A percentile compares a stretch with the other conserved stretches of the same genome.
Conservation (phyloP, 2,329 filamentous ascomycete species). For the Ophiostoma triangulosporum region DNA sequence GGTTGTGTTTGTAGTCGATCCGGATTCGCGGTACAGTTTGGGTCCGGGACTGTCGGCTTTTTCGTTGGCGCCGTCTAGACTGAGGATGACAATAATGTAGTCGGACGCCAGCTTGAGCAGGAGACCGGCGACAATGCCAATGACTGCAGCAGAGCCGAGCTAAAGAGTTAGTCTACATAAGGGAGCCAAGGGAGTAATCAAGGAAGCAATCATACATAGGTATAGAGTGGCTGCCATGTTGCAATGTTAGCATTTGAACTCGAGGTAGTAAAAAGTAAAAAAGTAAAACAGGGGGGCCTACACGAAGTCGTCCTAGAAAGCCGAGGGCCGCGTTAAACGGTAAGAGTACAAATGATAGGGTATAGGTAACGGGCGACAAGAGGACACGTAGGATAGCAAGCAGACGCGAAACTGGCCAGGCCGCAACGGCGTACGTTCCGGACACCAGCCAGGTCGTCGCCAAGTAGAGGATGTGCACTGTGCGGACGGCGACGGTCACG, state of each 20-base stretch:
- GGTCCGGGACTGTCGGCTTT: too few species aligned
- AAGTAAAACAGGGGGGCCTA: conserved; percentile 15
- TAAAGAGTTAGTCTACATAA: not conserved
- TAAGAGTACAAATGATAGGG: conserved; percentile 18
- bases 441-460: conserved; percentile 6
- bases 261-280: not conserved
- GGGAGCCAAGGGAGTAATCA: too few species aligned
- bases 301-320: conserved; percentile 21
- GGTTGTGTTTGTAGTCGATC: not conserved
- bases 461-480: not conserved
- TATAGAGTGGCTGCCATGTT: conserved; percentile 28
- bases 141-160: conserved; percentile 49
- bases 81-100: conserved; percentile 37
- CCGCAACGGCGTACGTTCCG: not conserved
- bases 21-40: not conserved
- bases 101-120: conserved; percentile 43
- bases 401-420: conserved; percentile 14
- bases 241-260: conserved; percentile 5
- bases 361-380: conserved; percentile 25
- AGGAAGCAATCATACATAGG: conserved; percentile 23
- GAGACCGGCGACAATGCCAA: conserved; percentile 52
- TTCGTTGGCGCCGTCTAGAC: conserved; percentile 20
- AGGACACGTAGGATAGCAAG: conserved; percentile 19
- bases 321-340: conserved; percentile 19
- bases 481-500: not conserved